Conservation (phyloP, 2,329 filamentous ascomycete genomes). For the Venturia oleaginea region DNA sequence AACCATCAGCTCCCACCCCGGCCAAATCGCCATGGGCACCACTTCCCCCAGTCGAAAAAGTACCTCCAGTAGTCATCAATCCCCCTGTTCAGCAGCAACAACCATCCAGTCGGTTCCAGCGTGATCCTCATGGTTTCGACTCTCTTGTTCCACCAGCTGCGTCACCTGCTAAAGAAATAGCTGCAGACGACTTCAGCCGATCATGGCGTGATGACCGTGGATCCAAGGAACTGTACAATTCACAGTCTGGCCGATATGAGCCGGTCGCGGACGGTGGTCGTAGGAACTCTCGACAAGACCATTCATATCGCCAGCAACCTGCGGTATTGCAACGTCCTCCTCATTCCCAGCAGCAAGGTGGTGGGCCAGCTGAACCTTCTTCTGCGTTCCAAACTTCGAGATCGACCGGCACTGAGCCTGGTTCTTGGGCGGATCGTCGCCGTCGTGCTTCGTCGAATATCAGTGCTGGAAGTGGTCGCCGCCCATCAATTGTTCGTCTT, state of each 20-base stretch:
- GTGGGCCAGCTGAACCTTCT: conserved; percentile 70
- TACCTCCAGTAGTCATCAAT: conserved; percentile 60
- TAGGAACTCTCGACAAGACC: conserved; percentile 58
- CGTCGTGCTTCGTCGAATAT: conserved; percentile 85
- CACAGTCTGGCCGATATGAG: conserved; percentile 89
- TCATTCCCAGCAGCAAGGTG: conserved; percentile 41
- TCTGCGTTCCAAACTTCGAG: conserved; percentile 76
- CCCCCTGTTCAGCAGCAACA: conserved; percentile 31
- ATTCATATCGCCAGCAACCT: conserved; percentile 60
- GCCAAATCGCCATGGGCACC: conserved; percentile 88
- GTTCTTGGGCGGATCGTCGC: conserved; percentile 43
- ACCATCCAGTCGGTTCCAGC: conserved; percentile 36
- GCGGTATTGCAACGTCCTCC: conserved; percentile 68
- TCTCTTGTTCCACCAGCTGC: conserved; percentile 40
- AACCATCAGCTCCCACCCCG: conserved; percentile 59
- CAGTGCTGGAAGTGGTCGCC: conserved; percentile 70
- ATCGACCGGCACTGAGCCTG: conserved; percentile 53
- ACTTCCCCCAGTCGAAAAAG: conserved; percentile 75
- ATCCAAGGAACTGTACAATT: conserved; percentile 79
- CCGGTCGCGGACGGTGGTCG: conserved; percentile 64
- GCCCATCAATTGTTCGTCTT: conserved; percentile 47
- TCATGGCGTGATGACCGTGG: conserved; percentile 67
- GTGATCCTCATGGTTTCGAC: conserved; percentile 50
- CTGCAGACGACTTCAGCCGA: conserved; percentile 86
- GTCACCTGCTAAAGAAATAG: conserved; percentile 66